Evolutionary conservation across 352 stramenopile genomes (phyloP).

Genomic region (Phytophthora cactorum): DNA sequence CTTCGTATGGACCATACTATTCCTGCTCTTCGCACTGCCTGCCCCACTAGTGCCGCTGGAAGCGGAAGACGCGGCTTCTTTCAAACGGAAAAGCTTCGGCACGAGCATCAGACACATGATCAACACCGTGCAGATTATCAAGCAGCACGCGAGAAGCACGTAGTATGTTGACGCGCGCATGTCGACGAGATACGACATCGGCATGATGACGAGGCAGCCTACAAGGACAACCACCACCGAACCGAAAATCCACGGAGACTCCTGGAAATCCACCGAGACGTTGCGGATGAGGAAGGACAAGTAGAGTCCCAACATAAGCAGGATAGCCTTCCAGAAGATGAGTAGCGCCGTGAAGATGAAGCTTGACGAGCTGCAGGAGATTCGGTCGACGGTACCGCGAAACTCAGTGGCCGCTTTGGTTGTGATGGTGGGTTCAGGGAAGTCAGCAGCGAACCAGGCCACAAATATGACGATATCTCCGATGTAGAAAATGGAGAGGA

Average conservation of each 20-base stretch:
- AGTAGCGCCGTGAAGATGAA: conserved; percentile 59
- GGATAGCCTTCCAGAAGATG: conserved; percentile 66
- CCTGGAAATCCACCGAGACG: conserved; percentile 69
- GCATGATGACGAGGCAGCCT: conserved; percentile 52
- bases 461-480: conserved; percentile 48
- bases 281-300: conserved; percentile 69
- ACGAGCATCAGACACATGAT: conserved; percentile 56
- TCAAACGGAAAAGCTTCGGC: conserved; percentile 49
- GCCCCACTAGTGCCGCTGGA: neutral
- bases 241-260: conserved; percentile 69
- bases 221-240: conserved; percentile 58
- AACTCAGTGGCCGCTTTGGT: conserved; percentile 32
- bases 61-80: conserved; percentile 13
- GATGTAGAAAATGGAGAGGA: conserved; percentile 42
- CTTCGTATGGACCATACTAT: neutral
- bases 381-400: conserved; percentile 32
- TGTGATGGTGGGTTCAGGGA: conserved; percentile 32
- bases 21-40: neutral
- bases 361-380: conserved; percentile 46
- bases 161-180: conserved; percentile 47
- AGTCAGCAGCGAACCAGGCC: conserved; percentile 42
- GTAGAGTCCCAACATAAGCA: conserved; percentile 53
- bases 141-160: conserved; percentile 32
- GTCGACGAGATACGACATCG: conserved; percentile 55
- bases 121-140: conserved; percentile 43